Conservation (phyloP, 2,329 filamentous ascomycete species). For the Aspergillus sp. region DNA sequence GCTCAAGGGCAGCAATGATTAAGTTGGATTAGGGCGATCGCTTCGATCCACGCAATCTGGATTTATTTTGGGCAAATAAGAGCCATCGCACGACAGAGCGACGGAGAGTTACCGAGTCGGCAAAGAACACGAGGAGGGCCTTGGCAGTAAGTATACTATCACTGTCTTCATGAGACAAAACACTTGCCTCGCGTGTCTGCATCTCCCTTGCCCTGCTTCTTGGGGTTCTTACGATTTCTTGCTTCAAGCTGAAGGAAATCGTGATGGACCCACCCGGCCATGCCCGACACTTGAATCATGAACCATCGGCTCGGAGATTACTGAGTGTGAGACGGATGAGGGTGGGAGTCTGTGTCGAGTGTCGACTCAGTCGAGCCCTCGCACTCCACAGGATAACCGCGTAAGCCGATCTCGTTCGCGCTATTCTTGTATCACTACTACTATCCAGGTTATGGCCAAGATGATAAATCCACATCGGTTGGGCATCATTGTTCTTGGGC, state of each 20-base stretch:
- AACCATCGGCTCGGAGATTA: background rate
- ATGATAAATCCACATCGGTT: constrained; percentile 13
- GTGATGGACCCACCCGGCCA: background rate
- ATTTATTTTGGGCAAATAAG: background rate
- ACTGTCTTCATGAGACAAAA: background rate
- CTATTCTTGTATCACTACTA: background rate
- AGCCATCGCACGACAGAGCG: background rate
- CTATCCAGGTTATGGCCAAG: background rate
- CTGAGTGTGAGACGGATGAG: constrained; percentile 10
- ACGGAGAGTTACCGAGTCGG: background rate
- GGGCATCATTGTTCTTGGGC: constrained; percentile 10
- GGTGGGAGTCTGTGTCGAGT: constrained; percentile 3
- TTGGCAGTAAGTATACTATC: background rate
- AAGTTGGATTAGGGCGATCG: constrained; percentile 6
- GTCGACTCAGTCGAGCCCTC: constrained; percentile 3
- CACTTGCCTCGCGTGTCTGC: background rate
- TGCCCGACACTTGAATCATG: background rate
- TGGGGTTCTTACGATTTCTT: background rate
- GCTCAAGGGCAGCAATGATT: background rate
- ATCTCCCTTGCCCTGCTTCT: background rate
- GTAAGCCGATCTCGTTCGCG: background rate
- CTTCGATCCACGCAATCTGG: constrained; percentile 7
- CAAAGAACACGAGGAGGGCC: background rate
- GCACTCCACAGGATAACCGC: constrained; percentile 6
- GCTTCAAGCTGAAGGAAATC: background rate